Conservation (phyloP, 2,329 filamentous ascomycete species). For the Helminthosporium solani region DNA sequence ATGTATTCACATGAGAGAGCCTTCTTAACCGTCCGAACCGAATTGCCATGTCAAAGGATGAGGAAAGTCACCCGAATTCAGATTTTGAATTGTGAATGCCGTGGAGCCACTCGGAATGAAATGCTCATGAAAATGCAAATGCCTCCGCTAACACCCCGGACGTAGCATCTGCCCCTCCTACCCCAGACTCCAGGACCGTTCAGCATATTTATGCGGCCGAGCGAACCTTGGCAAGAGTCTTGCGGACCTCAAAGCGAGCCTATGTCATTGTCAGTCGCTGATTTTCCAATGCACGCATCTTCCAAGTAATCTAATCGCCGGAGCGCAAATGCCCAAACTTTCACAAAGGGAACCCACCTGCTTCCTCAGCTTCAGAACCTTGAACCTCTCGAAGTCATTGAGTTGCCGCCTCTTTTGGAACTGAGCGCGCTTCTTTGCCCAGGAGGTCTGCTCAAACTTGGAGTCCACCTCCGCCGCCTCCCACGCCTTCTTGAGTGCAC, state of each 20-base stretch:
- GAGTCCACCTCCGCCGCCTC: constrained; percentile 86
- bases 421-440: constrained; percentile 90
- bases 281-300: neutral
- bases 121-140: constrained; percentile 42
- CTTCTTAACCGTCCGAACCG: constrained; percentile 43
- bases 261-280: constrained; percentile 37
- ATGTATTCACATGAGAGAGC: constrained; percentile 42
- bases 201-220: constrained; percentile 41
- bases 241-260: constrained; percentile 93
- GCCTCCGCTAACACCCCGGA: constrained; percentile 35
- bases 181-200: constrained; percentile 29
- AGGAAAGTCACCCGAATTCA: constrained; percentile 39
- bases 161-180: constrained; percentile 31
- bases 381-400: constrained; percentile 99
- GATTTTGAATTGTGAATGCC: constrained; percentile 44
- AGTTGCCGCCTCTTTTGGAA: constrained; percentile 83
- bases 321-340: constrained; percentile 1
- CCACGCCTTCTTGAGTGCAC: constrained; percentile 84
- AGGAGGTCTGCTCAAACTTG: constrained; percentile 89
- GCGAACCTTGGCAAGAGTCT: constrained; percentile 85
- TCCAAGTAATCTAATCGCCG: neutral
- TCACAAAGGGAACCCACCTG: constrained; percentile 63
- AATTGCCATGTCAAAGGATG: constrained; percentile 43
- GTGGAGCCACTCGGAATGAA: constrained; percentile 40
- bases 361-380: constrained; percentile 99